phyloP scores from a whole-genome alignment of 2,329 filamentous ascomycete species.

The Colletotrichum liaoningense region DNA sequence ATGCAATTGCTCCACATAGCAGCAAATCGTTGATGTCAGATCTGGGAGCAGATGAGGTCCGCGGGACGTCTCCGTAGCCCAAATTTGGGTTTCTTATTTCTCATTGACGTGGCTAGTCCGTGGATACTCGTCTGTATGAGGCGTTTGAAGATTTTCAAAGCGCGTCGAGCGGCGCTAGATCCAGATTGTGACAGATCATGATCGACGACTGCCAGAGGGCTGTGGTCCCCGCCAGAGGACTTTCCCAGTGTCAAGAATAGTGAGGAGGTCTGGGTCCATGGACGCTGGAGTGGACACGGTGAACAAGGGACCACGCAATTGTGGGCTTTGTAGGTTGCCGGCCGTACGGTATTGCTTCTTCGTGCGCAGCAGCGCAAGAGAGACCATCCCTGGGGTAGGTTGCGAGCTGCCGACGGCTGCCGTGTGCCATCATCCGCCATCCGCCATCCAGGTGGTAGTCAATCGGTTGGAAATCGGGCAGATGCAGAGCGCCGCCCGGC shows the following conservation, averaged over 20 bases:
- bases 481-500: constrained; percentile 6
- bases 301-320: constrained; percentile 24
- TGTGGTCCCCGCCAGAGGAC: constrained; percentile 10
- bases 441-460: background rate
- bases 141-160: constrained; percentile 13
- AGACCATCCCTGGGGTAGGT: constrained; percentile 1
- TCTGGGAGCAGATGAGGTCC: background rate
- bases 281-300: constrained; percentile 8
- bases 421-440: constrained; percentile 19
- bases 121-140: constrained; percentile 15
- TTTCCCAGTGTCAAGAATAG: constrained; percentile 17
- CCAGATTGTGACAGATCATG: constrained; percentile 38
- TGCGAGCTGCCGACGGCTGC: constrained; percentile 16
- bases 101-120: constrained; percentile 3
- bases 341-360: constrained; percentile 32
- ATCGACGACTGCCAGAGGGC: constrained; percentile 29
- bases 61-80: background rate
- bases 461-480: constrained; percentile 5
- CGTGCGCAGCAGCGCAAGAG: background rate
- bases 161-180: constrained; percentile 16
- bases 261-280: constrained; percentile 16
- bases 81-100: background rate
- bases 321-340: constrained; percentile 28
- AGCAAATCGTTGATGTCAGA: background rate
- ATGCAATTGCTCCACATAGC: constrained; percentile 10